These are phyloP conservation scores for Cynara cardunculus DNA, from an alignment of 129 eudicot genomes.

Conservation along the genomic window DNA sequence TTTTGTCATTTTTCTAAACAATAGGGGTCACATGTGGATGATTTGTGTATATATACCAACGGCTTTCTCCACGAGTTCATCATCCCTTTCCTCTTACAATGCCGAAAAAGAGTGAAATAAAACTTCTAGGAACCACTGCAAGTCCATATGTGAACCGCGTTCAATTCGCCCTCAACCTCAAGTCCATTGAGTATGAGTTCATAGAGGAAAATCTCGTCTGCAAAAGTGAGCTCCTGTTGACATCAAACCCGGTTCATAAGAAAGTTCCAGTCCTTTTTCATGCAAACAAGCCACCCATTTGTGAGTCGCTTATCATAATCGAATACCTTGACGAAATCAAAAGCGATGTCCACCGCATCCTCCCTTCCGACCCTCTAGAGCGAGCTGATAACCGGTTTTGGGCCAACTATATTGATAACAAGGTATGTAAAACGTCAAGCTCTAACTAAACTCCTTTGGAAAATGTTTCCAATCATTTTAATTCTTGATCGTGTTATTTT, in stretches of 20 bases:
- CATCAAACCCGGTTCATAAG: neutral
- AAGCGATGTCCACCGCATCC: conserved; percentile 28
- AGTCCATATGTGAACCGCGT: neutral
- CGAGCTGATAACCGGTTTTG: conserved; percentile 43
- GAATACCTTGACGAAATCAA: conserved; percentile 41
- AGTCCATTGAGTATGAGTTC: neutral
- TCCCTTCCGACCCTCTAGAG: conserved; percentile 46
- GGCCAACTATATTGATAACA: conserved; percentile 42
- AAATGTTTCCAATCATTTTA: neutral
- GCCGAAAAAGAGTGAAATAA: neutral
- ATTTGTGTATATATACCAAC: neutral
- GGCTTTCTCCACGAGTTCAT: neutral
- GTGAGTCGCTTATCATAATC: conserved; percentile 43
- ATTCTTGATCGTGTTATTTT: no score
- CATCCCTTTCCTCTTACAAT: neutral
- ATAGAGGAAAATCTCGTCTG: neutral
- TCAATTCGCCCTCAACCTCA: neutral
- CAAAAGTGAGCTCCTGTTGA: neutral
- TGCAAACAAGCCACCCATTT: conserved; percentile 6
- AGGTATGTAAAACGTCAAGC: conserved; percentile 10
- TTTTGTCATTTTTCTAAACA: neutral
- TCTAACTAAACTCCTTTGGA: neutral
- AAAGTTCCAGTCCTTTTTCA: neutral
- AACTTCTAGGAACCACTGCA: neutral
- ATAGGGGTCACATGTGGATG: neutral